Conservation (phyloP, 2,329 filamentous ascomycete species). For the Byssoonygena ceratinophila region DNA sequence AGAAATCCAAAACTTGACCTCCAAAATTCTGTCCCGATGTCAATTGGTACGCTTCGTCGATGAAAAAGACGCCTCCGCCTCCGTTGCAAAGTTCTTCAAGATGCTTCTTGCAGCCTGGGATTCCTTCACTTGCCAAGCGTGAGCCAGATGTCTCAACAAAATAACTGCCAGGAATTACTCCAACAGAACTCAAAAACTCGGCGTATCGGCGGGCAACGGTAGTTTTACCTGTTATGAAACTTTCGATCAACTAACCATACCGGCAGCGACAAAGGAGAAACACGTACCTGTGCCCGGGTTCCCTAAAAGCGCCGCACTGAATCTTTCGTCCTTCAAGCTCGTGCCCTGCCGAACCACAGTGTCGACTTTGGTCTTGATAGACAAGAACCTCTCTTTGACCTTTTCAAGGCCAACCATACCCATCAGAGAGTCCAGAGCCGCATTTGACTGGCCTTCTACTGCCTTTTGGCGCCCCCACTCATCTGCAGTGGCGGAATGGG, state of each 20-base stretch:
- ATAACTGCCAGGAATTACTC: slow-evolving; percentile 48
- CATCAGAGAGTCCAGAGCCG: slow-evolving; percentile 54
- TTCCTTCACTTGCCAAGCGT: slow-evolving; percentile 52
- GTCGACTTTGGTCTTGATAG: slow-evolving; percentile 55
- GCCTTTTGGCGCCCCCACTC: background rate
- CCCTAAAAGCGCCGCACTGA: slow-evolving; percentile 54
- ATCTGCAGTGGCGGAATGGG: too few relatives aligned
- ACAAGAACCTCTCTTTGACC: slow-evolving; percentile 55
- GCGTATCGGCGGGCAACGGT: slow-evolving; percentile 63
- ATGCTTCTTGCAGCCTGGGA: slow-evolving; percentile 47
- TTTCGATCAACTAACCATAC: slow-evolving; percentile 2
- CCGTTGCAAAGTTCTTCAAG: slow-evolving; percentile 47
- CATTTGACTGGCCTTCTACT: slow-evolving; percentile 42
- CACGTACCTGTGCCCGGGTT: slow-evolving; percentile 63
- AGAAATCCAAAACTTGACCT: slow-evolving; percentile 58
- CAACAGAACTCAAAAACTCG: slow-evolving; percentile 51
- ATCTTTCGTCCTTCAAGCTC: slow-evolving; percentile 48
- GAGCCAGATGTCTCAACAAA: slow-evolving; percentile 62
- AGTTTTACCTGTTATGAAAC: slow-evolving; percentile 53
- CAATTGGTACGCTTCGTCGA: slow-evolving; percentile 71
- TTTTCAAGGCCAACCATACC: slow-evolving; percentile 59
- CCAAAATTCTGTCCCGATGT: slow-evolving; percentile 47
- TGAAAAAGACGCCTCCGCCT: slow-evolving; percentile 61
- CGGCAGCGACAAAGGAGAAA: background rate
- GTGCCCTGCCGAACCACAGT: slow-evolving; percentile 47